Base-by-base conservation (phyloP, 2,329 filamentous ascomycete genomes). In the Thelonectria blattea region DNA sequence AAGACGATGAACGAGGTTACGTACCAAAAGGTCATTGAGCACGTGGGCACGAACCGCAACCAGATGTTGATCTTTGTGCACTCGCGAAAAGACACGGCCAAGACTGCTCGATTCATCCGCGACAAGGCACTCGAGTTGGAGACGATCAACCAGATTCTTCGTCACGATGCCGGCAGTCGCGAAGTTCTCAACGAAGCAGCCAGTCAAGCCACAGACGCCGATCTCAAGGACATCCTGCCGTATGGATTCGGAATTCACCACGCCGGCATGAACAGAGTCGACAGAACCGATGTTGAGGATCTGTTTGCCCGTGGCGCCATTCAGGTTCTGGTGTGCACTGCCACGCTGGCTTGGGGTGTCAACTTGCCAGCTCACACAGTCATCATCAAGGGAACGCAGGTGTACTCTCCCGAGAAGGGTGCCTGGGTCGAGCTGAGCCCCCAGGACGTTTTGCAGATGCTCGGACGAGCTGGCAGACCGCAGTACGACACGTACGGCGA, bases 1-100 rank as follows among this genome's bases (percentile, higher is more conserved):
- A 97, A 98, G 83, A 96, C 91, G 1, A 99, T 99, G 95, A 99
- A 99, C 73, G 95, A 99, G 70, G 93, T 99, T 56, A 97, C 93
- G 59, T 99, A 99, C 76, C 96, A 89, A 65, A 99, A 99, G 77
- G 93, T 97, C 27, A 86, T 99, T 56, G 95, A 99, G 76, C 94
- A 98, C 73, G 94, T 97, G 30, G 95, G 95, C 7, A 89, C 90
- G 60, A 90, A 96, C 72, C 88, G 91, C 65, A 97, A 99, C 71
- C 95, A 99, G 76, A 97, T 99, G 93, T 87, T 99, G 41, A 97
- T 99, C 61, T 99, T 99, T 73, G 95, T 99, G 6, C 96, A 99
- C 75, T 99, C 96, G 37, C 86, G 95, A 70, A 99, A 99, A 73
- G 96, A 99, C 76, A 99, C 96, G 0, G 93, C 93, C 9, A 99